These are phyloP conservation scores for Phaffia rhodozyma DNA, from an alignment of 1,284 basidiomycete species.

Conservation along the genomic window DNA sequence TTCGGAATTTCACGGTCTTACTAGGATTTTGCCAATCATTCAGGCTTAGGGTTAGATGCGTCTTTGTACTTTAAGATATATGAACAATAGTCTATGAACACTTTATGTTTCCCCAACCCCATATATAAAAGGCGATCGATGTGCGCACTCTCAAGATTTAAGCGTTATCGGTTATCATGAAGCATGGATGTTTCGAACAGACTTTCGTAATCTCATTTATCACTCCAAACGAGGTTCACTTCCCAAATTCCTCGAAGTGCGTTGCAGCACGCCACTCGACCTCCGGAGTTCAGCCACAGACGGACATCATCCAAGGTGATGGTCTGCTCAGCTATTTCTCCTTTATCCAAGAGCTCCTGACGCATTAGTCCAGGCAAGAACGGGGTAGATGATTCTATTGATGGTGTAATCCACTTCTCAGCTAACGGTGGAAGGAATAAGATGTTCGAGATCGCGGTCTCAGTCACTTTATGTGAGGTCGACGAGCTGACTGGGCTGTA, in stretches of 20 bases:
- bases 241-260: slow-evolving; percentile 26
- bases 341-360: slow-evolving; percentile 23
- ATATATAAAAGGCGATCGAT: too few relatives aligned
- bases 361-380: slow-evolving; percentile 30
- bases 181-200: slow-evolving; percentile 11
- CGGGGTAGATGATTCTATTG: slow-evolving; percentile 7
- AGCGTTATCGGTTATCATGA: slow-evolving; percentile 2
- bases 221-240: background rate
- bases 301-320: slow-evolving; percentile 24
- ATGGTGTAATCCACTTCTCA: slow-evolving; percentile 28
- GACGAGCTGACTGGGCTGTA: background rate
- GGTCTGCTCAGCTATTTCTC: slow-evolving; percentile 23
- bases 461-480: slow-evolving; percentile 24
- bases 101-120: too few relatives aligned
- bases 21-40: too few relatives aligned
- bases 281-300: slow-evolving; percentile 18
- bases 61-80: too few relatives aligned
- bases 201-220: background rate
- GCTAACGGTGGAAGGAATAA: slow-evolving; percentile 23
- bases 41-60: too few relatives aligned
- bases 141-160: too few relatives aligned
- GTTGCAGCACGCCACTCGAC: slow-evolving; percentile 31
- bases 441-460: slow-evolving; percentile 32
- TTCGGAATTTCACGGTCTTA: too few relatives aligned
- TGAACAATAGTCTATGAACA: too few relatives aligned